A percentile compares a stretch with the other conserved stretches of the same genome.
Conservation (phyloP, 305 asterid species). For the Coffea humblotiana region DNA sequence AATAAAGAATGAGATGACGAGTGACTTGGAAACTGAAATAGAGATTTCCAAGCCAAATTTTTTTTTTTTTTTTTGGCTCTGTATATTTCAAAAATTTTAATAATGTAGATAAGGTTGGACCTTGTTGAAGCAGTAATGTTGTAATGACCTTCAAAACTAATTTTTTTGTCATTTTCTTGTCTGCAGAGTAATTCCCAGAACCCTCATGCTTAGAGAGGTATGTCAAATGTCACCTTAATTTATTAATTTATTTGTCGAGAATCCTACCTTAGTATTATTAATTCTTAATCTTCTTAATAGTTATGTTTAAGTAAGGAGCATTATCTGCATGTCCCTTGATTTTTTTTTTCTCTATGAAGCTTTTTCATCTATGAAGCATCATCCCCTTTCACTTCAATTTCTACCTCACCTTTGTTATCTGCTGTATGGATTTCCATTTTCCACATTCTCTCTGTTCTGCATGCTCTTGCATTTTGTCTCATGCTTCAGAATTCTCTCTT, state of each 20-base stretch:
- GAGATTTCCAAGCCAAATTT: no score
- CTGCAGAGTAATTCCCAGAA: constrained; percentile 40
- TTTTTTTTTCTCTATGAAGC: constrained; percentile 9
- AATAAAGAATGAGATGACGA: no score
- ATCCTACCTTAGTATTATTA: neutral
- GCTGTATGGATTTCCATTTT: constrained; percentile 4
- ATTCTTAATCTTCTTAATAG: neutral
- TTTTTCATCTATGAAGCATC: constrained; percentile 9
- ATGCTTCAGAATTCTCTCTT: neutral
- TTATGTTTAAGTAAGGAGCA: neutral
- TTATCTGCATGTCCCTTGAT: neutral
- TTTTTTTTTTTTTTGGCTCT: no score
- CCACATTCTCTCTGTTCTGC: neutral
- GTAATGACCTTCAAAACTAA: neutral
- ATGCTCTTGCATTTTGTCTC: constrained; percentile 8
- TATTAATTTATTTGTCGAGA: neutral
- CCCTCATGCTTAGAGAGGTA: constrained; percentile 46
- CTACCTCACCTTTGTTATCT: constrained; percentile 30
- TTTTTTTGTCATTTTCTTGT: constrained; percentile 19
- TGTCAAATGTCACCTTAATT: neutral
- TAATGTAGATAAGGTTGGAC: neutral
- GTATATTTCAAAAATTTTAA: neutral
- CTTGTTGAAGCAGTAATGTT: neutral
- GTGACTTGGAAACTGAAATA: no score
- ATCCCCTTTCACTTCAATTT: constrained; percentile 16